phyloP scores from a whole-genome alignment of 768 basidiomycete genomes.

The Ramaria sp. region DNA sequence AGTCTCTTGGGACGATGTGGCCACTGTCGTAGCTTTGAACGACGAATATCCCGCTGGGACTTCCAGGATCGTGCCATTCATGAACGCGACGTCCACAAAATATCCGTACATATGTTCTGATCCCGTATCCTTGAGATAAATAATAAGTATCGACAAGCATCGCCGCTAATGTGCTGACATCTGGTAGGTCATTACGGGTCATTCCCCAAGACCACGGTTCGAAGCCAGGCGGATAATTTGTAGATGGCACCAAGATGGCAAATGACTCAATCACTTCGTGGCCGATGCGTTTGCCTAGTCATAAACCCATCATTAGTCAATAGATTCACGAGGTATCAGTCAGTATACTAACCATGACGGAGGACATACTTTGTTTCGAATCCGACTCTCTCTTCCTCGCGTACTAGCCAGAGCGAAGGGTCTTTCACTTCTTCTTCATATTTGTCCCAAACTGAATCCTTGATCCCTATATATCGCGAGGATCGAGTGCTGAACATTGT shows the following conservation, averaged over 20 bases:
- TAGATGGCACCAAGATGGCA: conserved; percentile 1
- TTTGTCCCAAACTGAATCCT: not conserved
- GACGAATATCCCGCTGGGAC: not conserved
- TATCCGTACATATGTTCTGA: not conserved
- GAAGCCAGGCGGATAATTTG: not conserved
- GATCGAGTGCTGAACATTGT: too few relatives aligned
- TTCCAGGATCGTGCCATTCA: not conserved
- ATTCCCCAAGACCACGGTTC: not conserved
- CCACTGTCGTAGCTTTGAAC: not conserved
- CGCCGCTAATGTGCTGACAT: not conserved
- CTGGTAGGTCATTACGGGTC: not conserved
- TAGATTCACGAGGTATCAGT: not conserved
- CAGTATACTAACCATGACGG: not conserved
- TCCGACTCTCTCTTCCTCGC: conserved; percentile 1
- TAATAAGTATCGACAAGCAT: not conserved
- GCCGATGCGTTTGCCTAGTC: not conserved
- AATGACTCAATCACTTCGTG: not conserved
- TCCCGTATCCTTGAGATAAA: not conserved
- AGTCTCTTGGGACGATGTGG: not conserved
- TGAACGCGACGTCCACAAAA: not conserved
- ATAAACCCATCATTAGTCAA: not conserved
- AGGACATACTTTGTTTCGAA: not conserved
- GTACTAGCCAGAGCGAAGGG: not conserved
- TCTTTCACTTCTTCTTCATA: not conserved
- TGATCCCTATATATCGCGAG: too few relatives aligned